Evolutionary conservation across 2,329 filamentous ascomycete species (phyloP).

Genomic region (Fusarium sambucinum): DNA sequence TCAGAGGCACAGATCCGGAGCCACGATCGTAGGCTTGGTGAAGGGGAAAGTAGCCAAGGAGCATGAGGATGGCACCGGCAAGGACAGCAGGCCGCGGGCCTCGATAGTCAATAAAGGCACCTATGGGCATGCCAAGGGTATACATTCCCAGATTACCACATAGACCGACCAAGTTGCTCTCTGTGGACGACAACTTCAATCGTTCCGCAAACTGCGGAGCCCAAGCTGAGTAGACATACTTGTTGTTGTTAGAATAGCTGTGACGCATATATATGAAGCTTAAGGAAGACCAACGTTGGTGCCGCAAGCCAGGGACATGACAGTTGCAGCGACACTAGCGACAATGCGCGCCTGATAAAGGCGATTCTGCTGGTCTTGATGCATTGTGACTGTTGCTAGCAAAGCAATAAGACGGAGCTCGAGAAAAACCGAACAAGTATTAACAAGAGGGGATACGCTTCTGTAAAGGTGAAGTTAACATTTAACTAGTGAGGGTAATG

Average conservation of each 20-base stretch:
- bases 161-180: slow-evolving; percentile 91
- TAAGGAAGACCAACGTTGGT: slow-evolving; percentile 77
- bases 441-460: slow-evolving; percentile 8
- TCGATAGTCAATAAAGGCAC: slow-evolving; percentile 85
- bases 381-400: slow-evolving; percentile 37
- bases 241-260: slow-evolving; percentile 31
- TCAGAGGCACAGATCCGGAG: slow-evolving; percentile 65
- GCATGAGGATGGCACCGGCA: slow-evolving; percentile 78
- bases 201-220: slow-evolving; percentile 92
- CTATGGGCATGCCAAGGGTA: slow-evolving; percentile 86
- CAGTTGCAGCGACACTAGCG: slow-evolving; percentile 86
- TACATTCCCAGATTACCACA: slow-evolving; percentile 95
- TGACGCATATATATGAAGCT: not conserved
- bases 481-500: slow-evolving; percentile 29
- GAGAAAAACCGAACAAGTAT: slow-evolving; percentile 4
- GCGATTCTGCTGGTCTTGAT: slow-evolving; percentile 49
- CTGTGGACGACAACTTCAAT: slow-evolving; percentile 87
- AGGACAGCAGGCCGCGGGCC: slow-evolving; percentile 85
- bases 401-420: not conserved
- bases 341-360: slow-evolving; percentile 76
- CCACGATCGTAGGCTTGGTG: slow-evolving; percentile 81
- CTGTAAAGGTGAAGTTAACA: slow-evolving; percentile 32
- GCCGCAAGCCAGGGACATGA: slow-evolving; percentile 88
- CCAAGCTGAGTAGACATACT: slow-evolving; percentile 99
- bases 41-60: slow-evolving; percentile 86